Conservation (phyloP, 495 filamentous ascomycete species). For the Rusavskia elegans region DNA sequence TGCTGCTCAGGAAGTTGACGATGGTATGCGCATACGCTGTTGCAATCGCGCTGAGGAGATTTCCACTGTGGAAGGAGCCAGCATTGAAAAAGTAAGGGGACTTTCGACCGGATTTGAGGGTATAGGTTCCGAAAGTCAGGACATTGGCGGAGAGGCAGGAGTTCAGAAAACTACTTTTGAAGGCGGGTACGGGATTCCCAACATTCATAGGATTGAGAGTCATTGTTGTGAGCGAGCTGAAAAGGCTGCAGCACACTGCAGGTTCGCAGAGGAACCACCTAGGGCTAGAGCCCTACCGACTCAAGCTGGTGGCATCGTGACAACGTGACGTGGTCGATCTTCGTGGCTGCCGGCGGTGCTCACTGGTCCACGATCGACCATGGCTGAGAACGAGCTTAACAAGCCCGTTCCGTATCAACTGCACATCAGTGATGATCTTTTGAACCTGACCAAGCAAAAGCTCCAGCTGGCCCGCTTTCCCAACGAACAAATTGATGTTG, state of each 20-base stretch:
- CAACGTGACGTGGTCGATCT: too few relatives aligned
- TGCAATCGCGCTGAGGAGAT: constrained; percentile 55
- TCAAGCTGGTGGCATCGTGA: too few relatives aligned
- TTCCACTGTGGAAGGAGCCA: constrained; percentile 63
- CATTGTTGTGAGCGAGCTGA: too few relatives aligned
- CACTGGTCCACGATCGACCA: not conserved
- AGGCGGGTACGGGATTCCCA: constrained; percentile 15
- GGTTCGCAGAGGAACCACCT: too few relatives aligned
- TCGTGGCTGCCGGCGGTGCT: too few relatives aligned
- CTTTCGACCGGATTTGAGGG: constrained; percentile 77
- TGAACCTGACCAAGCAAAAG: constrained; percentile 11
- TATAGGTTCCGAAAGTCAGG: constrained; percentile 78
- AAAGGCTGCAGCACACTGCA: too few relatives aligned
- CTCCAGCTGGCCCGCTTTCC: constrained; percentile 11
- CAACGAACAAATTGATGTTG: constrained; percentile 11
- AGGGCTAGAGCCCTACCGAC: too few relatives aligned
- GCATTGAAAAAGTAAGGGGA: constrained; percentile 99
- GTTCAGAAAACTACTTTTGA: constrained; percentile 55
- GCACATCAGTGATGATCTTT: constrained; percentile 10
- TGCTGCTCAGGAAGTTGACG: constrained; percentile 15
- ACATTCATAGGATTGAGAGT: not conserved
- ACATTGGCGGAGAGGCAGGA: constrained; percentile 56
- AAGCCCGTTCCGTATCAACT: constrained; percentile 8
- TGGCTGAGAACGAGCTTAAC: constrained; percentile 3
- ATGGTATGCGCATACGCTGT: constrained; percentile 59